These are phyloP conservation scores for Athelia psychrophila DNA, from an alignment of 1,284 basidiomycete genomes.

Conservation along the genomic window DNA sequence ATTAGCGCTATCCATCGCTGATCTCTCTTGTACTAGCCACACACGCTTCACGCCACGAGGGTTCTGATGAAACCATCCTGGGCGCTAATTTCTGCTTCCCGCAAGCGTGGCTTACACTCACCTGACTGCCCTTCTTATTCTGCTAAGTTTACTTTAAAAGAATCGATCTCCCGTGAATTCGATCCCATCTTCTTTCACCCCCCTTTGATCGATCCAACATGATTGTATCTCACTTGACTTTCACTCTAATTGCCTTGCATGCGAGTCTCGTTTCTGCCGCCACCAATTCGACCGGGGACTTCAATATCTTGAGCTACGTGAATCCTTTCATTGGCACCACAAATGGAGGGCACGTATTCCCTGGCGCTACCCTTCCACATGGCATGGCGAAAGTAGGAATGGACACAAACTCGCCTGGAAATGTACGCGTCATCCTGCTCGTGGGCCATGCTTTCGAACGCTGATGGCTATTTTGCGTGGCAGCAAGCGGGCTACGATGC, in stretches of 20 bases:
- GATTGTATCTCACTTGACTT: too few relatives aligned
- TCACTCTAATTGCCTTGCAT: background rate
- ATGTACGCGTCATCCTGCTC: slow-evolving; percentile 32
- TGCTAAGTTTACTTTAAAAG: too few relatives aligned
- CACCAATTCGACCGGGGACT: background rate
- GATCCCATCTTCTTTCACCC: too few relatives aligned
- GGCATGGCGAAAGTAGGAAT: slow-evolving; percentile 62
- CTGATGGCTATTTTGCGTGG: background rate
- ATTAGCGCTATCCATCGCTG: too few relatives aligned
- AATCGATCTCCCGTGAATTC: too few relatives aligned
- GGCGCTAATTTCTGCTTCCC: too few relatives aligned
- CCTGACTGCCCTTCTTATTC: too few relatives aligned
- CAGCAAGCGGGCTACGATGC: slow-evolving; percentile 64
- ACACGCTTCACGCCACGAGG: too few relatives aligned
- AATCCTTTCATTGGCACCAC: slow-evolving; percentile 58
- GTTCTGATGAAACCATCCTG: too few relatives aligned
- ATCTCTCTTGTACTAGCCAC: too few relatives aligned
- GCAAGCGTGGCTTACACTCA: too few relatives aligned
- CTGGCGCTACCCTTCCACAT: slow-evolving; percentile 16
- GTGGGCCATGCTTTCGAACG: background rate
- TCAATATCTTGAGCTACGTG: slow-evolving; percentile 33
- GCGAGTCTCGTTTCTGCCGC: background rate
- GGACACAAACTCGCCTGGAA: slow-evolving; percentile 62
- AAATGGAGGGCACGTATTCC: slow-evolving; percentile 61
- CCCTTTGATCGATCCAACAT: too few relatives aligned